These are phyloP conservation scores for Dendrobium chrysotoxum DNA, from an alignment of 106 monocot genomes.

Conservation along the genomic window DNA sequence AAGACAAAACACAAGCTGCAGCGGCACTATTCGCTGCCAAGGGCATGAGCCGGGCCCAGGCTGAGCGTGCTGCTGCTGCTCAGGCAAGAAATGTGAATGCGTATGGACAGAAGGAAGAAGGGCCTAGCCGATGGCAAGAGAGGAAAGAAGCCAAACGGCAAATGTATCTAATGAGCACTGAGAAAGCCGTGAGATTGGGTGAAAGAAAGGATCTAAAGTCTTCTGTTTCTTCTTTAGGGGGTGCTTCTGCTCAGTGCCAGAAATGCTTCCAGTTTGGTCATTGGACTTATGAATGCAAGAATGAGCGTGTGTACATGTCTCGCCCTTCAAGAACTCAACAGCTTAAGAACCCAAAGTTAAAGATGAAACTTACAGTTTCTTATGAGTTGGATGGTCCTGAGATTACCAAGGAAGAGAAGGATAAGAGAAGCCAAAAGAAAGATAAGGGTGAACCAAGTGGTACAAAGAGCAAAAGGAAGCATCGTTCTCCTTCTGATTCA, in stretches of 20 bases:
- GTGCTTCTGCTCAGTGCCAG: slow-evolving; percentile 63
- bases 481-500: slow-evolving; percentile 41
- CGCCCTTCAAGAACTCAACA: slow-evolving; percentile 82
- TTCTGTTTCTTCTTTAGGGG: slow-evolving; percentile 26
- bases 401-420: slow-evolving; percentile 20
- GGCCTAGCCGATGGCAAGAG: slow-evolving; percentile 97
- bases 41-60: slow-evolving; percentile 89
- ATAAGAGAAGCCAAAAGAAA: slow-evolving; percentile 16
- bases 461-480: slow-evolving; percentile 69
- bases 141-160: slow-evolving; percentile 92
- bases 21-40: slow-evolving; percentile 74
- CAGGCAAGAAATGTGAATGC: slow-evolving; percentile 93
- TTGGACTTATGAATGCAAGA: slow-evolving; percentile 98
- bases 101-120: slow-evolving; percentile 99
- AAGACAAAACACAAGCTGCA: slow-evolving; percentile 72
- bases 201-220: slow-evolving; percentile 68
- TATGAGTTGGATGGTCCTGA: slow-evolving; percentile 68
- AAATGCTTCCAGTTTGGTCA: slow-evolving; percentile 90
- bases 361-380: slow-evolving; percentile 42
- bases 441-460: slow-evolving; percentile 23
- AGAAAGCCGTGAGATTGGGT: slow-evolving; percentile 87
- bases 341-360: slow-evolving; percentile 79
- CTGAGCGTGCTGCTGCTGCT: slow-evolving; percentile 82
- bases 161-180: slow-evolving; percentile 99
- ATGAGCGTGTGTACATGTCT: slow-evolving; percentile 89